These are phyloP conservation scores for Cercospora berteroae DNA, from an alignment of 2,329 filamentous ascomycete species.

Conservation along the genomic window DNA sequence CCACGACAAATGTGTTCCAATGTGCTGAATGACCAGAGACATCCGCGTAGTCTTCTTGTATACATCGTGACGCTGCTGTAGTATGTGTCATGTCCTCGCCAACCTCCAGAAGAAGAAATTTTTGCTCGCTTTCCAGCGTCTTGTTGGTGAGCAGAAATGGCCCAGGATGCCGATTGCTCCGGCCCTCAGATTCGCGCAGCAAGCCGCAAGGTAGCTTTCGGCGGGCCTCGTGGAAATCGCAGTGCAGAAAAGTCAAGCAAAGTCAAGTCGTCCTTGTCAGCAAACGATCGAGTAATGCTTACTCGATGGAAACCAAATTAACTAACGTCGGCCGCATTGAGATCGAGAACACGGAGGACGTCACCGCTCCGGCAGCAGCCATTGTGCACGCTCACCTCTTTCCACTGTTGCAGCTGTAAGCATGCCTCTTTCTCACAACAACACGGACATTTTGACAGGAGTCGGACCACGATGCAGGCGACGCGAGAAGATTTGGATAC, in stretches of 20 bases:
- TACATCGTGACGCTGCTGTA: background rate
- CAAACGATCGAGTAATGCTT: conserved; percentile 25
- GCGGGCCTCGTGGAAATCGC: background rate
- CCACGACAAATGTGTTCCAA: background rate
- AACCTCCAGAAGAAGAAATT: background rate
- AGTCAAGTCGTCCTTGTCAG: background rate
- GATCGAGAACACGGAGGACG: background rate
- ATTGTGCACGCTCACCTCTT: background rate
- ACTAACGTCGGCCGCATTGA: conserved; percentile 8
- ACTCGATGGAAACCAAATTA: conserved; percentile 22
- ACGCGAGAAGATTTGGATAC: background rate
- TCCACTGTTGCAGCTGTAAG: background rate
- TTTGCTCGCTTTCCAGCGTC: background rate
- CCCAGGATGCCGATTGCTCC: background rate
- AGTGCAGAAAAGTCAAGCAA: background rate
- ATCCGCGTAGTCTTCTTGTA: background rate
- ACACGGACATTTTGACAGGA: background rate
- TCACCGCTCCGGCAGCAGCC: background rate
- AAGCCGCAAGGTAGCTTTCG: background rate
- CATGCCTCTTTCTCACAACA: background rate
- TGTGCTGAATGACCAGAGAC: background rate
- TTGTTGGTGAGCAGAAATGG: background rate
- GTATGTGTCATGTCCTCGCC: background rate
- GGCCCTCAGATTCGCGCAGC: background rate
- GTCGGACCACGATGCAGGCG: background rate